A percentile compares a stretch with the other conserved stretches of the same genome.
phyloP scores from a whole-genome alignment of 83 land plant genomes.

The Picea engelmannii region DNA sequence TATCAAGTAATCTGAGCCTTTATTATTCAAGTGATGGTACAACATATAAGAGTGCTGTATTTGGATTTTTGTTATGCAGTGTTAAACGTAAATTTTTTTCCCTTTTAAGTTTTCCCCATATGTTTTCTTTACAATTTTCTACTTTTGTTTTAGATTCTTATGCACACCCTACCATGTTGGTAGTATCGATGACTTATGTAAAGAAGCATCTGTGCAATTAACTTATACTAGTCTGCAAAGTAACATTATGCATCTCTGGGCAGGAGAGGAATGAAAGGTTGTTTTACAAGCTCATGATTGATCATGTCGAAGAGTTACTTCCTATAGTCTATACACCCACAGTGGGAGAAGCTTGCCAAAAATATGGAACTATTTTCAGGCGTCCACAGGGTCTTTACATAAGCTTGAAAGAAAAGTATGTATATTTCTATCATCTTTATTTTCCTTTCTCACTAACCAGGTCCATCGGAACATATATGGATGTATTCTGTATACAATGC shows the following conservation, averaged over 20 bases:
- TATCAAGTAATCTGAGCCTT: not conserved
- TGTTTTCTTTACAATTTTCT: not conserved
- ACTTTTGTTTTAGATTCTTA: not conserved
- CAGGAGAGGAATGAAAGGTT: conserved; percentile 50
- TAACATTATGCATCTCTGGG: not conserved
- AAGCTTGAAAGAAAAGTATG: conserved; percentile 43
- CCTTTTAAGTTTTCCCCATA: not conserved
- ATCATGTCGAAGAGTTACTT: conserved; percentile 48
- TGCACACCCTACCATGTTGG: not conserved
- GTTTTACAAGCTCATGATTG: conserved; percentile 48
- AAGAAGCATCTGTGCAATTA: not conserved
- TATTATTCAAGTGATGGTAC: not conserved
- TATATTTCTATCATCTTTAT: not conserved
- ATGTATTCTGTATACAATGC: not conserved
- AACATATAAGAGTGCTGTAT: not conserved
- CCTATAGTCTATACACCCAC: conserved; percentile 59
- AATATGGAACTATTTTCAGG: conserved; percentile 44
- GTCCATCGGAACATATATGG: not conserved
- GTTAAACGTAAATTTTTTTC: not conserved
- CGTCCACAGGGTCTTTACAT: conserved; percentile 45
- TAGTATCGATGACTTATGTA: not conserved
- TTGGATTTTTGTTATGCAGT: not conserved
- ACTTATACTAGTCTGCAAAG: not conserved
- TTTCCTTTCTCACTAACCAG: conserved; percentile 5
- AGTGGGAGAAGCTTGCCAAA: conserved; percentile 55